These are phyloP conservation scores for Scutellaria baicalensis DNA, from an alignment of 257 asterid genomes.

Conservation along the genomic window DNA sequence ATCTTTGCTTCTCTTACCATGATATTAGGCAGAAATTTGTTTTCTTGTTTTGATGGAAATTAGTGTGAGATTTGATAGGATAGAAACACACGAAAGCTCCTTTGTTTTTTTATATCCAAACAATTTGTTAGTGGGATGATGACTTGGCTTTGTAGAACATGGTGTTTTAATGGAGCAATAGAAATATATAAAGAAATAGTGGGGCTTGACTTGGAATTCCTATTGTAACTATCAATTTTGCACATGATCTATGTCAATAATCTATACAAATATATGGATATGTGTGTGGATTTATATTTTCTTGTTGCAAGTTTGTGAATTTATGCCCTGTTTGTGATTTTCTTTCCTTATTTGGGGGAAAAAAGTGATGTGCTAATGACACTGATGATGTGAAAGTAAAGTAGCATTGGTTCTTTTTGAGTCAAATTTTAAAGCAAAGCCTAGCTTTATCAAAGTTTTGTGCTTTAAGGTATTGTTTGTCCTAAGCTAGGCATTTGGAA, in stretches of 20 bases:
- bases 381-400: conserved; percentile 11
- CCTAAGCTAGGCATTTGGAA: conserved; percentile 16
- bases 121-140: background rate
- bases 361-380: background rate
- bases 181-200: background rate
- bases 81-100: background rate
- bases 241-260: too few relatives aligned
- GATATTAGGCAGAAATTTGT: background rate
- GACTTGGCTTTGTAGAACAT: background rate
- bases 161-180: background rate
- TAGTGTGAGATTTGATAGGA: background rate
- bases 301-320: background rate
- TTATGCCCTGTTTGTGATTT: background rate
- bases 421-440: conserved; percentile 6
- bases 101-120: too few relatives aligned
- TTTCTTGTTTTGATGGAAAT: background rate
- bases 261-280: too few relatives aligned
- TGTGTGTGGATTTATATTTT: too few relatives aligned
- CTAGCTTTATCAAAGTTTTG: conserved; percentile 19
- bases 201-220: too few relatives aligned
- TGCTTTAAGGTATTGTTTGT: conserved; percentile 18
- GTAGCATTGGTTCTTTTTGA: conserved; percentile 10
- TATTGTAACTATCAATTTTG: too few relatives aligned
- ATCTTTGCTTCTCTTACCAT: background rate
- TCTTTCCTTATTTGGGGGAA: background rate